A percentile compares a stretch with the other conserved stretches of the same genome.
These are phyloP conservation scores for Penicillium antarcticum DNA, from an alignment of 495 filamentous ascomycete genomes.

Conservation along the genomic window DNA sequence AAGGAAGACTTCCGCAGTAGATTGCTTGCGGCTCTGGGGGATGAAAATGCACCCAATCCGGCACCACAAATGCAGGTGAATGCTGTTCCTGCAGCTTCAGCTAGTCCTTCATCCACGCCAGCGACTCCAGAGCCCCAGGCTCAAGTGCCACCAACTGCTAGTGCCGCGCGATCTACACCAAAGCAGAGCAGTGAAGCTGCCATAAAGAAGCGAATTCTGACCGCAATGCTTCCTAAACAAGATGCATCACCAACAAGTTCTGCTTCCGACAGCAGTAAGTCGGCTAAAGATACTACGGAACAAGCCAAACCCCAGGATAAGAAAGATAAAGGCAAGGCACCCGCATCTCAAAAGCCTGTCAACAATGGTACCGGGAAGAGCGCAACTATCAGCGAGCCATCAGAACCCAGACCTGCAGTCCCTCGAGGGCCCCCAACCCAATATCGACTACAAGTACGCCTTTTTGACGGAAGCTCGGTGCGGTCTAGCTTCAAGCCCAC, in stretches of 20 bases:
- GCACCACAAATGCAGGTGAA: conserved; percentile 5
- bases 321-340: conserved; percentile 7
- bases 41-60: background rate
- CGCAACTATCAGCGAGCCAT: conserved; percentile 3
- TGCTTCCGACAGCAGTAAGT: background rate
- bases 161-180: background rate
- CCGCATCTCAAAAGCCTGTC: conserved; percentile 5
- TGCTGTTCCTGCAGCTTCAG: conserved; percentile 10
- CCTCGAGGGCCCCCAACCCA: conserved; percentile 30
- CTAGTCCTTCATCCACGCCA: conserved; percentile 5
- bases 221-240: background rate
- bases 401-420: conserved; percentile 9
- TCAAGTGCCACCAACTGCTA: background rate
- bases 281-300: background rate
- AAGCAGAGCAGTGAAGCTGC: background rate
- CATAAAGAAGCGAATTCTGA: background rate
- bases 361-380: conserved; percentile 13
- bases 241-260: background rate
- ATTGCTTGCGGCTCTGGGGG: conserved; percentile 36
- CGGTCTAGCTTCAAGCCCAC: conserved; percentile 64
- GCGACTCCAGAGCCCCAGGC: background rate
- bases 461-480: conserved; percentile 81
- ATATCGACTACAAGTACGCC: conserved; percentile 70
- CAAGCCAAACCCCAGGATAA: background rate
- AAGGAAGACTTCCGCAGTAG: conserved; percentile 57